Conservation (phyloP, 768 basidiomycete species). For the Rhodotorula kratochvilovae region DNA sequence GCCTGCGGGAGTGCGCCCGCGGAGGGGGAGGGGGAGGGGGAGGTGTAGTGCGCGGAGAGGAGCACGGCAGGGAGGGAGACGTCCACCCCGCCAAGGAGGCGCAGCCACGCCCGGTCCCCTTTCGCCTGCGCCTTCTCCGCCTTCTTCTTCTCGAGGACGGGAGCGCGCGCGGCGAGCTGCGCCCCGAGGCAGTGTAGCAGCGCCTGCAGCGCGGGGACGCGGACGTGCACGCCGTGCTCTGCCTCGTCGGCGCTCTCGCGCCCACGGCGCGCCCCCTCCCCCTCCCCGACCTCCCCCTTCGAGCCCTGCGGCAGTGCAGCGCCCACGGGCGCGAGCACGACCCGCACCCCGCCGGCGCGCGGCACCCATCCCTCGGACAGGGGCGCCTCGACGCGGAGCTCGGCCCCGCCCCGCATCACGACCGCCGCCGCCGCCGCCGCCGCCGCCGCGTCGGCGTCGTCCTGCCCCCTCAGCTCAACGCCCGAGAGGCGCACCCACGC, state of each 20-base stretch:
- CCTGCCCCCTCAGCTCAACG: background rate
- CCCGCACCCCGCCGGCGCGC: background rate
- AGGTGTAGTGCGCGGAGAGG: slow-evolving; percentile 30
- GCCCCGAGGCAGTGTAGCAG: background rate
- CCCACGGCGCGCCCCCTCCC: too few species aligned
- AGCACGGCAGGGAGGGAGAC: slow-evolving; percentile 17
- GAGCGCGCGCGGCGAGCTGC: background rate
- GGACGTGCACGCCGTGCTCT: slow-evolving; percentile 14
- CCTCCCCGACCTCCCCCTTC: too few species aligned
- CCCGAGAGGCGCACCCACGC: background rate
- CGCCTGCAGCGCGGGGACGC: slow-evolving; percentile 25
- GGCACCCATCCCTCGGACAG: background rate
- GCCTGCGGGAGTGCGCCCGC: background rate
- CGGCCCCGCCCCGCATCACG: too few species aligned
- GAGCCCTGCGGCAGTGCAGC: too few species aligned
- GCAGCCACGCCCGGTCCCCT: background rate
- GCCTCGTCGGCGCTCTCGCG: background rate
- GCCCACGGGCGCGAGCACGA: slow-evolving; percentile 4
- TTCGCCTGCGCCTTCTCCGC: background rate
- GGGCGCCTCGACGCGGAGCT: too few species aligned
- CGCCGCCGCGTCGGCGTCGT: background rate
- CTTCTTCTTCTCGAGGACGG: too few species aligned
- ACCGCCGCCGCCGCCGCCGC: background rate
- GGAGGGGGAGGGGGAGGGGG: slow-evolving; percentile 9
- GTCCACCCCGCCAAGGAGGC: slow-evolving; percentile 10